phyloP scores from a whole-genome alignment of 129 eudicot species.

The Artemisia argyi region DNA sequence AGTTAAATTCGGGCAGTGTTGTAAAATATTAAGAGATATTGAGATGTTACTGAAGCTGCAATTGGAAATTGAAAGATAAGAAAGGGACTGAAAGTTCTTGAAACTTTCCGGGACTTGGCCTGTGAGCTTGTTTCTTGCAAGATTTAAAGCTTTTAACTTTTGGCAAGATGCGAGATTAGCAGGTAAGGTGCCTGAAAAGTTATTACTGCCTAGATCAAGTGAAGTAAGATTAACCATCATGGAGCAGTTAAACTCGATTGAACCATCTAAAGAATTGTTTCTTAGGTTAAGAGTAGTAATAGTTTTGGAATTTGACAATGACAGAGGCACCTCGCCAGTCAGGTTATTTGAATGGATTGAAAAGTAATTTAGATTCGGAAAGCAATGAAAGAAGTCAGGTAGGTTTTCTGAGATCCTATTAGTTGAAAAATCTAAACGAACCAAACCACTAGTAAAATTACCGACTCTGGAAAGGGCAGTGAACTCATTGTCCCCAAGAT shows the following conservation, averaged over 20 bases:
- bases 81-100: slow-evolving; percentile 46
- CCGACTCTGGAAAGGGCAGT: slow-evolving; percentile 9
- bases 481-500: slow-evolving; percentile 44
- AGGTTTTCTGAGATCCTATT: slow-evolving; percentile 48
- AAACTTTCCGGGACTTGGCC: slow-evolving; percentile 71
- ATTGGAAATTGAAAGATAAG: slow-evolving; percentile 68
- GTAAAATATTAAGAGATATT: slow-evolving; percentile 44
- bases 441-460: slow-evolving; percentile 47
- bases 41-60: slow-evolving; percentile 55
- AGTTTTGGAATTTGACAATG: slow-evolving; percentile 55
- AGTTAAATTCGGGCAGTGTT: slow-evolving; percentile 62
- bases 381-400: slow-evolving; percentile 56
- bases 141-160: slow-evolving; percentile 48
- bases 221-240: slow-evolving; percentile 55
- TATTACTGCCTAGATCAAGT: slow-evolving; percentile 61
- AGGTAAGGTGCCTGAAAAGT: slow-evolving; percentile 55
- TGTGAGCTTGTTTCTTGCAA: slow-evolving; percentile 46
- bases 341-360: slow-evolving; percentile 56
- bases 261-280: slow-evolving; percentile 62
- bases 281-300: slow-evolving; percentile 46
- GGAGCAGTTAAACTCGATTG: slow-evolving; percentile 53
- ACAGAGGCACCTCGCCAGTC: slow-evolving; percentile 50
- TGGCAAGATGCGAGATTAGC: slow-evolving; percentile 54
- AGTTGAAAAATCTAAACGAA: slow-evolving; percentile 55
- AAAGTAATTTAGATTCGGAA: slow-evolving; percentile 41